phyloP scores from a whole-genome alignment of 345 rosid species.

The Lagerstroemia speciosa region DNA sequence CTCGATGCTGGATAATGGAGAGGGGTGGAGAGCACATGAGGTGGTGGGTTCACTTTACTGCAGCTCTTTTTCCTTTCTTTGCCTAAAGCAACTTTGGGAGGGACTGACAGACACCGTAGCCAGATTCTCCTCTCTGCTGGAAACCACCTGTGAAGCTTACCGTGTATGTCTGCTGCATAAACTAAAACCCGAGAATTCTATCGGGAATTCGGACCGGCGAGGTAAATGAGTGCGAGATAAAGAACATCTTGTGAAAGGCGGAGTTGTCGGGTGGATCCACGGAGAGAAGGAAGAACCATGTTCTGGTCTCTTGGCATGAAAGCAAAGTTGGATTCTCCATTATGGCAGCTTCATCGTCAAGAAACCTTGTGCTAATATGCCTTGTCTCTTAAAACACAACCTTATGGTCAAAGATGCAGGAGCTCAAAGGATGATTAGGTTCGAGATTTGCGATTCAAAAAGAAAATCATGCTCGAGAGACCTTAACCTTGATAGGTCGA shows the following conservation, averaged over 20 bases:
- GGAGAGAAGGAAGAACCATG: not conserved
- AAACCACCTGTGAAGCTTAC: not conserved
- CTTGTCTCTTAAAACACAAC: not conserved
- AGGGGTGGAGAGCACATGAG: too few relatives aligned
- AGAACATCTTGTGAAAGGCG: too few relatives aligned
- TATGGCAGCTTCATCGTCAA: not conserved
- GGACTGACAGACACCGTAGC: not conserved
- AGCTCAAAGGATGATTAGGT: not conserved
- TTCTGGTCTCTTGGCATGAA: not conserved
- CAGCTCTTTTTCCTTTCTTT: not conserved
- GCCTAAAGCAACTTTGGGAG: not conserved
- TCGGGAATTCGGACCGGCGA: too few relatives aligned
- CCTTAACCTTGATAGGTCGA: too few relatives aligned
- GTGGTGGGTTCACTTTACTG: too few relatives aligned
- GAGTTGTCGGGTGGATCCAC: too few relatives aligned
- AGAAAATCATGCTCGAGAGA: too few relatives aligned
- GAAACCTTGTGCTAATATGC: not conserved
- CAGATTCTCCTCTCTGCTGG: not conserved
- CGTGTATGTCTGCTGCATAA: not conserved
- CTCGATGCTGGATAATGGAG: too few relatives aligned
- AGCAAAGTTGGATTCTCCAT: conserved; percentile 5
- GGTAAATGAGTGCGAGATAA: too few relatives aligned
- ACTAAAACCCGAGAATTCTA: too few relatives aligned
- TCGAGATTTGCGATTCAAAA: too few relatives aligned
- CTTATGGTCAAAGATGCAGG: not conserved